These are phyloP conservation scores for Mimosa bimucronata DNA, from an alignment of 306 rosid species.

Conservation along the genomic window DNA sequence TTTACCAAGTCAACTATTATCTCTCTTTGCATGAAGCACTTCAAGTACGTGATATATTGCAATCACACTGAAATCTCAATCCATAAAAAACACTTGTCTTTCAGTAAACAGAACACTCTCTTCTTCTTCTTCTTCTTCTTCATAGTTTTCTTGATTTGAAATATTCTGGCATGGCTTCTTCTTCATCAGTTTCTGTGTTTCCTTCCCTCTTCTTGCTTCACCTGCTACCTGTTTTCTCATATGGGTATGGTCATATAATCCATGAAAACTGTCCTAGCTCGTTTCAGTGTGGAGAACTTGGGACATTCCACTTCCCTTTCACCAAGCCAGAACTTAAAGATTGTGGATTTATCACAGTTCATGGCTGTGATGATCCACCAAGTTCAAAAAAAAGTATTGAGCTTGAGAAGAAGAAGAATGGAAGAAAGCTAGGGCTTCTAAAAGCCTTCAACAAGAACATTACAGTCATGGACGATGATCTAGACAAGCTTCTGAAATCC, in stretches of 20 bases:
- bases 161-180: background rate
- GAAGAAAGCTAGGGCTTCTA: background rate
- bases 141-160: no score
- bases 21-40: background rate
- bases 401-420: background rate
- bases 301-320: background rate
- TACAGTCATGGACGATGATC: background rate
- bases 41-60: background rate
- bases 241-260: background rate
- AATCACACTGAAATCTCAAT: background rate
- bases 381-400: background rate
- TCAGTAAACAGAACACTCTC: background rate
- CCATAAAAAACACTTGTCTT: background rate
- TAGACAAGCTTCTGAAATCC: background rate
- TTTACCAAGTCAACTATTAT: background rate
- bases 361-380: background rate
- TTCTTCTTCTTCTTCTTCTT: background rate
- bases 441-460: background rate
- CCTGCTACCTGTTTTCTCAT: background rate
- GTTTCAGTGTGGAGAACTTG: background rate
- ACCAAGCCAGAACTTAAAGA: background rate
- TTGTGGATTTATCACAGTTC: background rate
- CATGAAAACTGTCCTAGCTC: background rate
- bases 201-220: background rate
- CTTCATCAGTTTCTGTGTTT: background rate